Evolutionary conservation across 148 eudicot genomes (phyloP), one percentile per base, ranked within the genome.

Genomic region (Cornus suecica): DNA sequence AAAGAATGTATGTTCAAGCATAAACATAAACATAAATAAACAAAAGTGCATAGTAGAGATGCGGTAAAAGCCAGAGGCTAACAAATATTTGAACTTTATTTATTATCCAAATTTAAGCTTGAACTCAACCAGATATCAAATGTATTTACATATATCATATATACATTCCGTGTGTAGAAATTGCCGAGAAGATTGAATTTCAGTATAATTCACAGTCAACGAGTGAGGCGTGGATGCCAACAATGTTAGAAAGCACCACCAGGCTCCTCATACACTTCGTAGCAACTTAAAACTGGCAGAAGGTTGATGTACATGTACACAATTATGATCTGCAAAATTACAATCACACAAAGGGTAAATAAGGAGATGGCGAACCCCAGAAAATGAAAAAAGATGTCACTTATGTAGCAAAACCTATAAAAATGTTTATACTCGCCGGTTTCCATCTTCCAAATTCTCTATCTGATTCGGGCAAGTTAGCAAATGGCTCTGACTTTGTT

Each of bases 401-500:
- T 4, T 23, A 56, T 32, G 42, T 6, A 37, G 42, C 42, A 37
- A 61, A 61, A 61, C 11, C 23, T 9, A 8, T 16, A 20, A 65
- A 8, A 29, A 26, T 65, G 68, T 37, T 37, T 37, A 6, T 37
- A 37, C 6, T 37, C 42, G 9, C 42, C 42, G 9, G 9, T 37
- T 37, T 37, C n/a, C 42, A 37, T 37, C n/a, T 2, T 25, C 23
- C 16, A 10, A 32, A 78, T 66, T 24, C 25, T 18, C 77, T 74
- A 85, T 71, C 87, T 72, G 60, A 85, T 82, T 14, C 87, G 81
- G n/a, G 71, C 71, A 70, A 79, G 69, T 79, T 25, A 37, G 87
- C 32, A 74, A 85, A 85, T 32, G 85, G 85, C 72, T 79, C 85
- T 48, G 63, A 29, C 0, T 74, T 76, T n/a, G 32, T 30, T 30